Percentiles rank a stretch among this genome's conserved stretches.
These are phyloP conservation scores for Alternaria sp. DNA, from an alignment of 2,329 filamentous ascomycete genomes.

Conservation along the genomic window DNA sequence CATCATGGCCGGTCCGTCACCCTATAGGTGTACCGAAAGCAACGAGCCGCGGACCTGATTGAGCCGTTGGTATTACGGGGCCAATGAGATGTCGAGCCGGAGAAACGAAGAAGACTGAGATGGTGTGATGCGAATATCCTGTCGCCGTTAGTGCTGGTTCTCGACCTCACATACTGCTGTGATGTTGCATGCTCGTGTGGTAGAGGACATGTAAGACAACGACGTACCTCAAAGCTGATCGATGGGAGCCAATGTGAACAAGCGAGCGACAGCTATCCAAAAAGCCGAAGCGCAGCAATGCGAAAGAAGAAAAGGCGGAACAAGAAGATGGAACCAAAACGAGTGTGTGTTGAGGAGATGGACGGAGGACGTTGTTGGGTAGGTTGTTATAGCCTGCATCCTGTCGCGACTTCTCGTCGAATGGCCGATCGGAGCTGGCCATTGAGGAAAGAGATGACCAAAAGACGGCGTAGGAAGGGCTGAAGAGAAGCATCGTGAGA, in stretches of 20 bases:
- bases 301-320: conserved; percentile 43
- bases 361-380: conserved; percentile 7
- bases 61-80: conserved; percentile 5
- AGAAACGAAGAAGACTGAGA: conserved; percentile 37
- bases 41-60: conserved; percentile 12
- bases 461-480: conserved; percentile 11
- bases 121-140: conserved; percentile 49
- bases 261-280: conserved; percentile 49
- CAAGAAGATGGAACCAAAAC: conserved; percentile 49
- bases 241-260: conserved; percentile 36
- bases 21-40: conserved; percentile 6
- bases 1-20: conserved; percentile 27
- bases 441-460: conserved; percentile 20
- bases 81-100: conserved; percentile 17
- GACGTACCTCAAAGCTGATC: conserved; percentile 42
- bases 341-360: conserved; percentile 40
- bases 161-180: not conserved
- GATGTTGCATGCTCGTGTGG: not conserved
- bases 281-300: conserved; percentile 46
- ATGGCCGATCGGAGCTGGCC: not conserved
- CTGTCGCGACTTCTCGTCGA: conserved; percentile 27
- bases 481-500: conserved; percentile 12
- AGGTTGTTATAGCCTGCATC: conserved; percentile 33
- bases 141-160: conserved; percentile 4
- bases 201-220: not conserved